Evolutionary conservation across 148 eudicot genomes (phyloP), one percentile per base, ranked within the genome.

Genomic region (Arctostaphylos glauca): DNA sequence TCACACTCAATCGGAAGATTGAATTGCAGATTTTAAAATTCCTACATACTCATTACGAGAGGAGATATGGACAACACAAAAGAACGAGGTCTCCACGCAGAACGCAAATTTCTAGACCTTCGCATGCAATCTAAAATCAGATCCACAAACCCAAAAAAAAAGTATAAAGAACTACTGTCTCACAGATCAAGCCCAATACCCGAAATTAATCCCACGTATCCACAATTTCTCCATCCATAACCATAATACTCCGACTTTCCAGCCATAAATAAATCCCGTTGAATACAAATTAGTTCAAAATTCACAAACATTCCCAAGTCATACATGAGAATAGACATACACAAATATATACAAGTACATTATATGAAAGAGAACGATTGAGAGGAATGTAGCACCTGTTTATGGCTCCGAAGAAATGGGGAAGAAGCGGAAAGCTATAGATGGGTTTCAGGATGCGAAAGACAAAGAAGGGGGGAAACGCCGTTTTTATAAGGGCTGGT

Each of bases 151-250:
- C 2, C 2, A 41, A 72, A 73, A 70, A 13, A 70, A 23, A 16
- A 18, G 5, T 3, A 19, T 0, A 16, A 56, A 59, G 2, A 25
- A 9, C 18, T 14, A 12, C 21, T 43, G 43, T 78, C 54, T 19
- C 81, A 59, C 49, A 59, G 71, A 79, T 79, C 81, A 59, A 79
- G 21, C 71, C 38, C 53, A 58, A 41, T 41, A 21, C n/a, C 54
- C 72, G 9, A 19, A 10, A 47, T n/a, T 47, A 46, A 9, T 2
- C 41, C 19, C 55, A 5, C 9, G n/a, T 13, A 46, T 19, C 72
- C 12, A 21, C 7, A 21, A 44, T 43, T 79, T 21, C 53, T 60
- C 25, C 19, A 14, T 38, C 41, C 49, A 58, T 13, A 58, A 55
- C 70, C 12, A 12, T 21, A 13, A n/a, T 16, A n/a, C 23, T 16